A percentile compares a stretch with the other conserved stretches of the same genome.
Evolutionary conservation across 805 yeast species (phyloP).

Genomic region (Yarrowia sp.): DNA sequence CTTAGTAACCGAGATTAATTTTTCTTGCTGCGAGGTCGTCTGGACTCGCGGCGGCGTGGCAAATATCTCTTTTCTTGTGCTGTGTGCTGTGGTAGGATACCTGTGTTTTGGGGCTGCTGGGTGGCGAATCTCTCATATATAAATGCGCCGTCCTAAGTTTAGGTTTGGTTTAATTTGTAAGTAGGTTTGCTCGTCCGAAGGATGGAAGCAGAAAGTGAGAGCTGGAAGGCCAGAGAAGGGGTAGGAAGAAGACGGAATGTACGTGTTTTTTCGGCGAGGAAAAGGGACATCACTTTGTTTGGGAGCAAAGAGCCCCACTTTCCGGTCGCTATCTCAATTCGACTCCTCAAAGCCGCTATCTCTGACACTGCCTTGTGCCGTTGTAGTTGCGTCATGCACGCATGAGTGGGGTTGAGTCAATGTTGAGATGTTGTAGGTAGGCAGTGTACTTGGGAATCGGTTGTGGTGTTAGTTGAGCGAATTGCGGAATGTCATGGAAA

Average conservation of each 20-base stretch:
- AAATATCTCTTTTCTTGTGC: background rate
- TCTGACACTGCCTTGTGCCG: constrained; percentile 20
- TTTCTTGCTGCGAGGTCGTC: background rate
- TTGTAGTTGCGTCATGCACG: constrained; percentile 20
- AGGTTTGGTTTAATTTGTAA: constrained; percentile 23
- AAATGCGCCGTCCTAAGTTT: background rate
- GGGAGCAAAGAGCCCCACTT: too few relatives aligned
- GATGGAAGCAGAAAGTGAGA: constrained; percentile 2
- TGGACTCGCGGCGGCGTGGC: background rate
- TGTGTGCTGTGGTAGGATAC: background rate
- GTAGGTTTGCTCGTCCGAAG: constrained; percentile 8
- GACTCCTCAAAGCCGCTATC: background rate
- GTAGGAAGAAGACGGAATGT: background rate
- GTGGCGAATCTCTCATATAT: constrained; percentile 15
- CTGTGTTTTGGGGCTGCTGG: background rate
- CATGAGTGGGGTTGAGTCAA: constrained; percentile 22
- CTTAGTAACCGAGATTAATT: background rate
- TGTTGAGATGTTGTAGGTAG: too few relatives aligned
- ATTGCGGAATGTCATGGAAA: too few relatives aligned
- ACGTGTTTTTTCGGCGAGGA: too few relatives aligned
- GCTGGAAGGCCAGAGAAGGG: background rate
- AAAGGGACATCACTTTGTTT: too few relatives aligned
- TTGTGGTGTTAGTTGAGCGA: too few relatives aligned
- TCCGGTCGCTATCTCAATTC: too few relatives aligned
- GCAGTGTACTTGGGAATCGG: too few relatives aligned